Evolutionary conservation across 2,329 filamentous ascomycete species (phyloP), one percentile per base, ranked within the genome.

Genomic region (Didymella exigua): DNA sequence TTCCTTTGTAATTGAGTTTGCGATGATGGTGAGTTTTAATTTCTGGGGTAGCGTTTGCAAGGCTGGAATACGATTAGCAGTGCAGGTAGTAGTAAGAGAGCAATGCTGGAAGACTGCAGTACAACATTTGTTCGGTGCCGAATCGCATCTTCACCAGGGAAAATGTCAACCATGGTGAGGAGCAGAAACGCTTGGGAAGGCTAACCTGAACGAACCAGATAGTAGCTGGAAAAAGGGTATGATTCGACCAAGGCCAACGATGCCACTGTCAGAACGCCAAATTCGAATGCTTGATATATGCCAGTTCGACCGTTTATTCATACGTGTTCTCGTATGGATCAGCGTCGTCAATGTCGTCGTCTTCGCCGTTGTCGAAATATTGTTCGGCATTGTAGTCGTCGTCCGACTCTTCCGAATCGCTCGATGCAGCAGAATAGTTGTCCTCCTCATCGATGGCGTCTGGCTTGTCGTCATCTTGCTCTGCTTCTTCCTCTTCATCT

Each of bases 311-410:
- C 14, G 8, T 24, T 43, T 62, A 71, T 48, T 73, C 69, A 47
- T 74, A 74, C 13, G 69, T 70, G 44, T 74, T 73, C 42, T 73
- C 71, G 50, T 73, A 71, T 8, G 67, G 68, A 54, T 72, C 71
- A 7, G 59, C 71, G 33, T 73, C 73, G 34, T 77, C 75, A 45
- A 71, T 69, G 24, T 74, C 81, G 49, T 81, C 83, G 34, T 79
- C 83, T 27, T 79, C 82, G 33, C 77, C 75, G 30, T 74, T 83
- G 38, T 78, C 82, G 53, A 81, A 82, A 42, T 77, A 85, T 49
- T 82, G 83, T 45, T 84, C 85, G 6, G 85, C 85, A 49, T 79
- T 83, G 75, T 88, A 87, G 59, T 87, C 81, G 63, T 88, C 85
- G 1, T 82, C 85, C 61, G 87, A 84, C 63, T 88, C 87, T 66